Percentiles rank a stretch among this genome's conserved stretches.
Conservation (phyloP, 2,329 filamentous ascomycete species). For the Epichloe typhina region DNA sequence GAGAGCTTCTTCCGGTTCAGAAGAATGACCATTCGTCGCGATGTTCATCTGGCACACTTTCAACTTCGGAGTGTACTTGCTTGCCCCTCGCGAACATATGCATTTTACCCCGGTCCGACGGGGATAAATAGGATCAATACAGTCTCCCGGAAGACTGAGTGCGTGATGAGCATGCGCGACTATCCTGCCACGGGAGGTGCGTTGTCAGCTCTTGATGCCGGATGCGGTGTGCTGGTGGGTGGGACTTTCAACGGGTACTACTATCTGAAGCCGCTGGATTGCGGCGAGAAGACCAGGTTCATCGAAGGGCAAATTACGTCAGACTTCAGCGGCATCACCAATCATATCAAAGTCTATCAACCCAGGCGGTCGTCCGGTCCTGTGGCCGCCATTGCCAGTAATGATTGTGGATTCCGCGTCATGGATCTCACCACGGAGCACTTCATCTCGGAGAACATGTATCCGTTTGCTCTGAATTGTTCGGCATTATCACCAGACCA, state of each 20-base stretch:
- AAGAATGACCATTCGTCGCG: slow-evolving; percentile 39
- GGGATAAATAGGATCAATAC: slow-evolving; percentile 41
- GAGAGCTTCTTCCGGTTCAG: slow-evolving; percentile 46
- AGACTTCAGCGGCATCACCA: slow-evolving; percentile 44
- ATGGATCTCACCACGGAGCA: slow-evolving; percentile 46
- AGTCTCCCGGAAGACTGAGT: slow-evolving; percentile 29
- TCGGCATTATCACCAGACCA: slow-evolving; percentile 58
- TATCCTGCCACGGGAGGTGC: slow-evolving; percentile 23
- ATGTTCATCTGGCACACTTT: slow-evolving; percentile 48
- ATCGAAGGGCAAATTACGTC: slow-evolving; percentile 35
- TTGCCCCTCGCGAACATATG: slow-evolving; percentile 38
- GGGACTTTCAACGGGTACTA: slow-evolving; percentile 47
- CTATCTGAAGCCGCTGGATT: slow-evolving; percentile 32
- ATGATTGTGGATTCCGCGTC: slow-evolving; percentile 45
- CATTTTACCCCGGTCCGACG: slow-evolving; percentile 41
- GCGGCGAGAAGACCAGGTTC: slow-evolving; percentile 21
- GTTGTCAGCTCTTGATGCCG: slow-evolving; percentile 38
- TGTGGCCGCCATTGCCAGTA: slow-evolving; percentile 47
- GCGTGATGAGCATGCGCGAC: slow-evolving; percentile 30
- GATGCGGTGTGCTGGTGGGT: slow-evolving; percentile 42
- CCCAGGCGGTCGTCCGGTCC: slow-evolving; percentile 39
- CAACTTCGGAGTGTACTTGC: slow-evolving; percentile 51
- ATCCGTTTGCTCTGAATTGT: slow-evolving; percentile 56
- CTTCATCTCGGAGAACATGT: slow-evolving; percentile 39
- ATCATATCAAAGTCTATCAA: slow-evolving; percentile 47